phyloP scores from a whole-genome alignment of 306 rosid genomes.

The Acacia crassicarpa region DNA sequence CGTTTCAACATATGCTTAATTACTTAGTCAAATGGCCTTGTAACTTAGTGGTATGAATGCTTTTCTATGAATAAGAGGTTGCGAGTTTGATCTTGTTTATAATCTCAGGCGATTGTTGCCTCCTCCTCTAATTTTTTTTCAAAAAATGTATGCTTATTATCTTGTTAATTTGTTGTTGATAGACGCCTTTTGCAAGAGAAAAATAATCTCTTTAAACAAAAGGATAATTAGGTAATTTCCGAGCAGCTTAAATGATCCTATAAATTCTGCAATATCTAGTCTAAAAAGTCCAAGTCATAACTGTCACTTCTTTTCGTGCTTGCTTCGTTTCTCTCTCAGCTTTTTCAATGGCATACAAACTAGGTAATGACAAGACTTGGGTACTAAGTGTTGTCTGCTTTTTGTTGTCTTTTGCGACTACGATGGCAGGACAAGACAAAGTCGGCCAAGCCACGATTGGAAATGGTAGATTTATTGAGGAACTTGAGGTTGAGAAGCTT shows the following conservation, averaged over 20 bases:
- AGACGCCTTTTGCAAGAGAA: not conserved
- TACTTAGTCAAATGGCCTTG: no score
- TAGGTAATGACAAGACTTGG: not conserved
- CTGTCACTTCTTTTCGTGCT: not conserved
- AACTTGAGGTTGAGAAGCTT: not conserved
- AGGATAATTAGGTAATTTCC: not conserved
- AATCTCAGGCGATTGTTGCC: no score
- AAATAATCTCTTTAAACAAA: not conserved
- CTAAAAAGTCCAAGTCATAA: not conserved
- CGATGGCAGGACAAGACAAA: not conserved
- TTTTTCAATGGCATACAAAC: not conserved
- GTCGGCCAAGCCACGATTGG: not conserved
- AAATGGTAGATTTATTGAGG: not conserved
- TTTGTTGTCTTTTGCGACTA: not conserved
- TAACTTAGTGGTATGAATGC: no score
- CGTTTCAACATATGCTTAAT: no score
- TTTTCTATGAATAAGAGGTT: no score
- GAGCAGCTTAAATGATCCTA: not conserved
- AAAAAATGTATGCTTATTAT: no score
- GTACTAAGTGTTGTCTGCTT: not conserved
- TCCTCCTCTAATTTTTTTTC: no score
- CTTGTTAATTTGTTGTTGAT: no score
- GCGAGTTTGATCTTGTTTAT: no score
- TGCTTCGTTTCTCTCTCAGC: not conserved
- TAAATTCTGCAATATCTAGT: not conserved